Percentiles rank a stretch among this genome's conserved stretches.
These are phyloP conservation scores for Reticulascus tulasneorum DNA, from an alignment of 2,329 filamentous ascomycete genomes.

Conservation along the genomic window DNA sequence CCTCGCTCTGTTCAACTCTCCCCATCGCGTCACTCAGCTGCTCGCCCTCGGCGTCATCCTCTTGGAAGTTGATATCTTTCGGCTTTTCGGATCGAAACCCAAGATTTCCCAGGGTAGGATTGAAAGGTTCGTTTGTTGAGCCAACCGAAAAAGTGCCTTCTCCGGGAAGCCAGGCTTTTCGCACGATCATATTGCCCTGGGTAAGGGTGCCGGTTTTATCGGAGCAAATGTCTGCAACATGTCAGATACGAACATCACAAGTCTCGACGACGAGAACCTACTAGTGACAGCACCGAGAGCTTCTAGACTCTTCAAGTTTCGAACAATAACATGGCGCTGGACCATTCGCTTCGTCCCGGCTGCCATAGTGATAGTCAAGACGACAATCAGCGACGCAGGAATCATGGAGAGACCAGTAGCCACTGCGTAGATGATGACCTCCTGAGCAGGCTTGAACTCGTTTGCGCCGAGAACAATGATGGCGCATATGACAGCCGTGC, in stretches of 20 bases:
- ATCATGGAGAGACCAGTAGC: slow-evolving; percentile 47
- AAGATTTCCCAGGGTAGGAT: slow-evolving; percentile 49
- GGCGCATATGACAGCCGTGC: slow-evolving; percentile 46
- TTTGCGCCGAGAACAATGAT: slow-evolving; percentile 42
- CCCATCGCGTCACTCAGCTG: slow-evolving; percentile 19
- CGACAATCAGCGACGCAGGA: slow-evolving; percentile 43
- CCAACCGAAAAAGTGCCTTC: slow-evolving; percentile 43
- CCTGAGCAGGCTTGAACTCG: slow-evolving; percentile 31
- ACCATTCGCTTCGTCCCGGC: slow-evolving; percentile 53
- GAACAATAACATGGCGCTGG: slow-evolving; percentile 47
- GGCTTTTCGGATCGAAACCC: slow-evolving; percentile 31
- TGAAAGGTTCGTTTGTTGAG: slow-evolving; percentile 50
- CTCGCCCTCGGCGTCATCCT: slow-evolving; percentile 22
- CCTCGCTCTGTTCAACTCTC: slow-evolving; percentile 30
- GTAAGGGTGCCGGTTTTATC: slow-evolving; percentile 56
- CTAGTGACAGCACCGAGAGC: slow-evolving; percentile 51
- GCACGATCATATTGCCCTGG: slow-evolving; percentile 50
- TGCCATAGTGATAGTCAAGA: slow-evolving; percentile 58
- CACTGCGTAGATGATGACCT: slow-evolving; percentile 41
- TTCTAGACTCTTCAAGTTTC: slow-evolving; percentile 47
- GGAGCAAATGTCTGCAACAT: slow-evolving; percentile 44
- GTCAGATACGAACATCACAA: too few relatives aligned
- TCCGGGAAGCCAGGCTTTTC: slow-evolving; percentile 48
- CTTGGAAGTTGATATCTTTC: slow-evolving; percentile 27
- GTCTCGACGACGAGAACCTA: slow-evolving; percentile 18